Base-by-base conservation (phyloP, 306 rosid genomes). In the Sophora flavescens region DNA sequence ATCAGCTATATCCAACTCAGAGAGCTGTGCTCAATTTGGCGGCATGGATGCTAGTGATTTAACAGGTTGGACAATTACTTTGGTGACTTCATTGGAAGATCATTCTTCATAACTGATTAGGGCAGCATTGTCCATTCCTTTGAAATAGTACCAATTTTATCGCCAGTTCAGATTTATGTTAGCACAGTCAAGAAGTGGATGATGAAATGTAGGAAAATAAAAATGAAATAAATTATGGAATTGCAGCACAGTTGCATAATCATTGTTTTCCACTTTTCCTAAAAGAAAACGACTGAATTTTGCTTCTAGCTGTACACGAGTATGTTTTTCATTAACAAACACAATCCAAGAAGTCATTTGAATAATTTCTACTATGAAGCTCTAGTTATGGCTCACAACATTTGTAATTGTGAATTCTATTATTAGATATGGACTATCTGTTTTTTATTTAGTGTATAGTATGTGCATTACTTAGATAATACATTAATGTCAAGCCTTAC, bases 1-100 rank as follows among this genome's bases (percentile, higher is more conserved):
- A 69, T 96, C 99, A 8, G 98, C 97, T 14, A 81, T 96, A 61
- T 96, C 99, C 63, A 96, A 91, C 87, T 82, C 97, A n/a, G 98
- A 91, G 82, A 92, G 98, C 86, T 92, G 96, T 70, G 97, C 91
- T 26, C 98, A 92, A 84, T 87, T 87, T 84, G 87, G 96, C 38
- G 77, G 87, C 22, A 82, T 76, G 17, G 98, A 96, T 86, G 98
- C 93, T 59, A 92, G 98, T 85, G 99, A 96, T 86, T 82, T 91
- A 84, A 92, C 99, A 91, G 99, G 99, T 96, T 90, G 79, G 87
- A 75, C 60, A 30, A 70, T 78, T 50, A 36, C 32, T 48, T 45
- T 39, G 16, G 72, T 68, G 59, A 76, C 81, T 74, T 57, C 54
- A 54, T 63, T 32, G 65, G 56, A 68, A 41, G 59, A 52, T 65